Evolutionary conservation across 2,329 filamentous ascomycete species (phyloP).

Genomic region (Colletotrichum sp.): DNA sequence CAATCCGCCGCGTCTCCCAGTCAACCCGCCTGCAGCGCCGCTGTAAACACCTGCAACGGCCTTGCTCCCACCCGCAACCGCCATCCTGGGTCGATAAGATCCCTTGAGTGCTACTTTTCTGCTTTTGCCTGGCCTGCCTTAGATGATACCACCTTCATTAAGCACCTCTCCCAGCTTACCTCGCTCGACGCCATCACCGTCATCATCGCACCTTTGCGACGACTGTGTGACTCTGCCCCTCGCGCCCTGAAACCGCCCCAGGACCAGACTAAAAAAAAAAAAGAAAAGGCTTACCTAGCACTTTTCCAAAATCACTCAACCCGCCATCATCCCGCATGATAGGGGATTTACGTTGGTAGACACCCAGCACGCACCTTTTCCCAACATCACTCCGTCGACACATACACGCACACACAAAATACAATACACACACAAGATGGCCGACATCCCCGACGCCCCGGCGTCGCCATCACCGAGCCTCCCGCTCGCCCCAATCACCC

Average conservation of each 20-base stretch:
- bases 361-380: not conserved
- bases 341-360: not conserved
- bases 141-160: conserved; percentile 12
- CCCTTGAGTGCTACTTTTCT: not conserved
- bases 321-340: not conserved
- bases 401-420: not conserved
- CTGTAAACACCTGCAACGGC: conserved; percentile 15
- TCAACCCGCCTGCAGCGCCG: conserved; percentile 6
- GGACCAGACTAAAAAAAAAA: not conserved
- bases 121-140: not conserved
- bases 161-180: not conserved
- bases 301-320: not conserved
- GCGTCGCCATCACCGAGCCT: conserved; percentile 52
- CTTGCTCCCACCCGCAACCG: not conserved
- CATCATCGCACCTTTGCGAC: not conserved
- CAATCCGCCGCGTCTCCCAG: conserved; percentile 7
- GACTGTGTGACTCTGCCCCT: not conserved
- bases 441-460: conserved; percentile 47
- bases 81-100: not conserved
- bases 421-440: conserved; percentile 37
- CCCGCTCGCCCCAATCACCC: conserved; percentile 65
- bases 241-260: not conserved
- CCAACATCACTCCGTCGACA: not conserved
- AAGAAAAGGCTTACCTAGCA: not conserved
- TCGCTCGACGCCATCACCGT: not conserved